phyloP scores from a whole-genome alignment of 495 filamentous ascomycete genomes.

The Articulospora tetracladia region DNA sequence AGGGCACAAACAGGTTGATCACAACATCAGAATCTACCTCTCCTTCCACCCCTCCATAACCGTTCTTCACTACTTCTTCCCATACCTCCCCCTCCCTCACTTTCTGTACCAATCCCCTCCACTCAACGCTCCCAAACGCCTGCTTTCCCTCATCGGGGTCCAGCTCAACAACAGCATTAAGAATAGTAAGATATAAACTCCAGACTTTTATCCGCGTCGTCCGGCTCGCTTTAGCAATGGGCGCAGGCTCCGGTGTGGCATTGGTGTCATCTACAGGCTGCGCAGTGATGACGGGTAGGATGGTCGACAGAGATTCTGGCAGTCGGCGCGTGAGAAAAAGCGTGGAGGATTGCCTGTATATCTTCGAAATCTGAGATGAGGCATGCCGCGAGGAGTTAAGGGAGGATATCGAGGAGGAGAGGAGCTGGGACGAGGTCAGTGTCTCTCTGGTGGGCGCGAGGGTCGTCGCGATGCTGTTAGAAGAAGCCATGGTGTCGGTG shows the following conservation, averaged over 20 bases:
- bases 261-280: constrained; percentile 37
- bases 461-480: constrained; percentile 35
- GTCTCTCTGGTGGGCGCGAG: constrained; percentile 27
- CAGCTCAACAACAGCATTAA: constrained; percentile 86
- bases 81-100: constrained; percentile 84
- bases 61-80: constrained; percentile 83
- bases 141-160: constrained; percentile 86
- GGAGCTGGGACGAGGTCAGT: constrained; percentile 28
- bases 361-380: constrained; percentile 63
- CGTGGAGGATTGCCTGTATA: constrained; percentile 85
- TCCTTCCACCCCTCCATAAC: constrained; percentile 82
- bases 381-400: constrained; percentile 46
- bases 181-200: constrained; percentile 90
- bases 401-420: constrained; percentile 44
- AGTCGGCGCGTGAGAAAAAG: constrained; percentile 91
- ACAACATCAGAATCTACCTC: constrained; percentile 94
- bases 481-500: constrained; percentile 34
- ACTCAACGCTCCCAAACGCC: constrained; percentile 77
- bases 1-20: constrained; percentile 71
- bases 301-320: constrained; percentile 77
- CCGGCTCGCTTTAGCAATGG: constrained; percentile 67
- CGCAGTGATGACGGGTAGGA: constrained; percentile 71
- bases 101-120: constrained; percentile 73
- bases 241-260: constrained; percentile 45
- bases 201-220: constrained; percentile 89